Evolutionary conservation across 495 filamentous ascomycete genomes (phyloP), one percentile per base, ranked within the genome.

Genomic region (Penicillium desertorum): DNA sequence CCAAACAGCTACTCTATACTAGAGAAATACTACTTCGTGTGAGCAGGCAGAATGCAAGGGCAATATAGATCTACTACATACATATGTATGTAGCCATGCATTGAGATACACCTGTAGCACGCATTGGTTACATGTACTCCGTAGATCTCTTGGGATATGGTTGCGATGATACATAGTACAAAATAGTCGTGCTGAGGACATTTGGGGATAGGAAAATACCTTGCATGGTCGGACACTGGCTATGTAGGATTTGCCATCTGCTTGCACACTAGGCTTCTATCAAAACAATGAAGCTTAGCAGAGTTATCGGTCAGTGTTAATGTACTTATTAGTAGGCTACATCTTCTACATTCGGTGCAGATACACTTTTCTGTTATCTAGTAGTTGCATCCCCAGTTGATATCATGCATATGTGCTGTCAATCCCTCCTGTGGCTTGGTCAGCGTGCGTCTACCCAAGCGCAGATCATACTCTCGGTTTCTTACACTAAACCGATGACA

Each of bases 391-490:
- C 11, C 11, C 30, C 11, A n/a, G 36, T n/a, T 17, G 4, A 23
- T 25, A 10, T 8, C 10, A 19, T 51, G 34, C n/a, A 23, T 23
- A 45, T 67, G 67, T 47, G 57, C 4, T 23, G 22, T 23, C 0
- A 23, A 23, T 23, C 22, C 22, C 22, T 32, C 23, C 12, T 2
- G 75, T 73, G 46, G 79, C 36, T 39, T 39, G 59, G 1, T 66
- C 67, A 7, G 78, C 60, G 78, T 74, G 2, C 77, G 62, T 44
- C 76, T 76, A 0, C 76, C 81, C 66, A 85, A 82, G 32, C 83
- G 62, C 17, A 81, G 47, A 70, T 85, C 81, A 84, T 83, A 52
- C 82, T 80, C 56, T 81, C 83, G 0, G 81, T 84, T 63, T 85
- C 81, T 45, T 76, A 77, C 64, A 83, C 75, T 32, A 83, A 71